Base-by-base conservation (phyloP, 2,329 filamentous ascomycete species). In the Alternaria brassicae region DNA sequence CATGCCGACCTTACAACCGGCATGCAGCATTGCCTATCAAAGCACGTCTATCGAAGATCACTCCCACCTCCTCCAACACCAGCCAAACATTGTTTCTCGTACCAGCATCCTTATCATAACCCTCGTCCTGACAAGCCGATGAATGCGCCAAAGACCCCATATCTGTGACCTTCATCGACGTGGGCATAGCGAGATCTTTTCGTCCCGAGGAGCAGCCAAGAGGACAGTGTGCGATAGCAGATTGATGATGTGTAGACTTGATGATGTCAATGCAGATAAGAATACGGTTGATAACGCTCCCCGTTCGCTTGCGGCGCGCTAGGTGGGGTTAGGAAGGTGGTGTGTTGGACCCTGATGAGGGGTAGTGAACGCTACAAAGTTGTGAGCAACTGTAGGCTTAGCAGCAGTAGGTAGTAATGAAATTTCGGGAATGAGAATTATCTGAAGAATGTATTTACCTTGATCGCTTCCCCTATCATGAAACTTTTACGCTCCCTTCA, bases 241-340 rank as follows among this genome's bases (percentile, higher is more conserved):
- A 36, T 40, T 36, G 36, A 19, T 49, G 40, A 42, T 48, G 39
- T 41, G 12, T 40, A 23, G 34, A 42, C 10, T 8, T 21, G 34
- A 30, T 49, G 56, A 58, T 55, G 50, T 58, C 50, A 55, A 21
- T 47, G 17, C 28, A 54, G 56, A 58, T 58, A 58, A 36, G 21
- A 17, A 5, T 23, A 28, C 3, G 23, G 28, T 42, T 41, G 56
- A 54, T 49, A 58, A 55, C 56, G 21, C 5, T 25, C 25, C 23
- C 36, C 37, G 23, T 54, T 56, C 9, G 42, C 21, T 40, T 54
- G 56, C 28, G 23, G 17, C 21, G 50, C 56, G 50, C 56, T 58
- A 58, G 44, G 27, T 53, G 42, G 28, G 13, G 56, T 58, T 58
- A 58, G 56, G 56, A 58, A 58, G 56, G 56, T 58, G 42, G 36